A percentile compares a stretch with the other conserved stretches of the same genome.
phyloP scores from a whole-genome alignment of 208 protist species.

The Leishmania arabica region DNA sequence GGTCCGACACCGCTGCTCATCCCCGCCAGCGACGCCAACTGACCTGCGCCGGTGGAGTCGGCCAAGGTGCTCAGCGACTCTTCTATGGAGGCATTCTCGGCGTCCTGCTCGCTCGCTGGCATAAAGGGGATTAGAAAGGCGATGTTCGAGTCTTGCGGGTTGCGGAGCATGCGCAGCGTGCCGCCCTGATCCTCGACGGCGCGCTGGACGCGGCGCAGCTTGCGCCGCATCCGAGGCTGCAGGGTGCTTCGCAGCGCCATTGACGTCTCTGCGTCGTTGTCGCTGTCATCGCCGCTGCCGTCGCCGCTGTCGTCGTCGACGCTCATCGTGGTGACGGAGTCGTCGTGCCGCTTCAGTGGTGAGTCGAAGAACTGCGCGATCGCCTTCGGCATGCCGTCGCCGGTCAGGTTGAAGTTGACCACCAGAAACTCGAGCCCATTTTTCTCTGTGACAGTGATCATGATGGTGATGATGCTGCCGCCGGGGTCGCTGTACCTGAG shows the following conservation, averaged over 20 bases:
- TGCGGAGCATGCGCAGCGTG: constrained; percentile 59
- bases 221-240: constrained; percentile 30
- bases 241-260: background rate
- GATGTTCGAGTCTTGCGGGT: constrained; percentile 47
- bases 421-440: constrained; percentile 82
- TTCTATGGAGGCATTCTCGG: constrained; percentile 36
- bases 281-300: constrained; percentile 11
- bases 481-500: constrained; percentile 26
- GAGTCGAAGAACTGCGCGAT: constrained; percentile 48
- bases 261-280: constrained; percentile 9
- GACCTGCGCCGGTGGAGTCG: constrained; percentile 9
- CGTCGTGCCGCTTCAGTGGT: constrained; percentile 11
- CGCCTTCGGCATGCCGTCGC: constrained; percentile 52
- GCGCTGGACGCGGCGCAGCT: constrained; percentile 50
- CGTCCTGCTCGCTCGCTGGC: constrained; percentile 46
- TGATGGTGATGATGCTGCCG: constrained; percentile 55
- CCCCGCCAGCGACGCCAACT: constrained; percentile 8
- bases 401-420: constrained; percentile 77
- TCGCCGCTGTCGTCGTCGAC: constrained; percentile 12
- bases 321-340: constrained; percentile 14
- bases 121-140: constrained; percentile 82
- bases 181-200: constrained; percentile 85
- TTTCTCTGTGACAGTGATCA: constrained; percentile 63
- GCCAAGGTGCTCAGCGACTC: constrained; percentile 25
- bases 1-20: background rate